These are phyloP conservation scores for Coemansia sp. DNA, from an alignment of 192 early-diverging fungal genomes.

Conservation along the genomic window DNA sequence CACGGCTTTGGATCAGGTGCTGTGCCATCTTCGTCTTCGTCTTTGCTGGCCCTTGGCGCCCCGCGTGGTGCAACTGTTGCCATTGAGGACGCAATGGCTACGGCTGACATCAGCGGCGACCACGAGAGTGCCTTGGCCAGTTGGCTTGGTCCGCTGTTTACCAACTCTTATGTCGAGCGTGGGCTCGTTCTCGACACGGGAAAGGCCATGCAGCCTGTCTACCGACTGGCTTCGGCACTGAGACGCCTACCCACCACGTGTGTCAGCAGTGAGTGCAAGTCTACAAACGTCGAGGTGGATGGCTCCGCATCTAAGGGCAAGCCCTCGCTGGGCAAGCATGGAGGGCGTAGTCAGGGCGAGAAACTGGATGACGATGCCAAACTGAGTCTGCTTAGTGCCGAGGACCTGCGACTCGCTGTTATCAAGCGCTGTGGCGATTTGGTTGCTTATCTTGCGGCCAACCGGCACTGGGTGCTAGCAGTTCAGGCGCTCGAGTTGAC, in stretches of 20 bases:
- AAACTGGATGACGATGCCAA: constrained; percentile 4
- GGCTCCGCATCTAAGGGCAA: constrained; percentile 6
- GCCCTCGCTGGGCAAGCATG: not conserved
- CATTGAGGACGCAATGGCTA: constrained; percentile 4
- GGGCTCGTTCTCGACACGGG: constrained; percentile 63
- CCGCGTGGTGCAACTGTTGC: not conserved
- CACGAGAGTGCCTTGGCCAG: constrained; percentile 5
- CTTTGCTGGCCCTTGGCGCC: not conserved
- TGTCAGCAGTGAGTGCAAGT: not conserved
- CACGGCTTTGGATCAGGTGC: not conserved
- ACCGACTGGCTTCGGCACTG: constrained; percentile 27
- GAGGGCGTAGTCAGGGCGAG: not conserved
- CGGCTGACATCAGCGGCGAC: not conserved
- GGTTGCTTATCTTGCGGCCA: constrained; percentile 23
- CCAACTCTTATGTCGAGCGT: constrained; percentile 56
- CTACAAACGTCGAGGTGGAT: not conserved
- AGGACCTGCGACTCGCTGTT: constrained; percentile 19
- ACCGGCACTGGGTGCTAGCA: constrained; percentile 46
- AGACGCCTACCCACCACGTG: constrained; percentile 20
- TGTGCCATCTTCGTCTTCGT: not conserved
- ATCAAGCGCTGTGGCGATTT: constrained; percentile 28
- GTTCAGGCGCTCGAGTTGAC: constrained; percentile 33
- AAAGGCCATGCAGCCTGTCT: constrained; percentile 52
- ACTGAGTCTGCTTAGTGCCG: constrained; percentile 7
- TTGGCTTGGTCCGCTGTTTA: constrained; percentile 52